A percentile compares a stretch with the other conserved stretches of the same genome.
Evolutionary conservation across 805 yeast species (phyloP).

Genomic region (Candida adriatica): DNA sequence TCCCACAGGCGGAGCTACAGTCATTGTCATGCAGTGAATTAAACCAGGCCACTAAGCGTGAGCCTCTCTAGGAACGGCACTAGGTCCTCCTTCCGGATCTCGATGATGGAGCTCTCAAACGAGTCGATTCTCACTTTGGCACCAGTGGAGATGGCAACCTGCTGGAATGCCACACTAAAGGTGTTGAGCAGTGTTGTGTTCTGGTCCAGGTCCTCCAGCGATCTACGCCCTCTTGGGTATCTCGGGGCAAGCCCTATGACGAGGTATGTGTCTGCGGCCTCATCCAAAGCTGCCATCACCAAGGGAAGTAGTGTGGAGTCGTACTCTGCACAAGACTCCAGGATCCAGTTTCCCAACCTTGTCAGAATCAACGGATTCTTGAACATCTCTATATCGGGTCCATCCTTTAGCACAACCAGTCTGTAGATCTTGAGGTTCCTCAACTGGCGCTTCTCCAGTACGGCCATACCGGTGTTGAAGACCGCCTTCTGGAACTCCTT

Average conservation of each 20-base stretch:
- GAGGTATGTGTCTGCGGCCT: conserved; percentile 64
- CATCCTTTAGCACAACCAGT: conserved; percentile 83
- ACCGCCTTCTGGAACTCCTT: conserved; percentile 74
- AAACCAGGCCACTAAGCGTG: conserved; percentile 64
- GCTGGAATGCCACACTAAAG: conserved; percentile 88
- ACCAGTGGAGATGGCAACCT: conserved; percentile 74
- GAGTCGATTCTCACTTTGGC: conserved; percentile 90
- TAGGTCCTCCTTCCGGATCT: conserved; percentile 80
- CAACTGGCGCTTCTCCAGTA: conserved; percentile 74
- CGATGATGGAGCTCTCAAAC: conserved; percentile 90
- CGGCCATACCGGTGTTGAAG: conserved; percentile 83
- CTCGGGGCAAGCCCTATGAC: conserved; percentile 89
- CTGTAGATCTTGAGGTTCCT: conserved; percentile 76
- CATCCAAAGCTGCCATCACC: conserved; percentile 79
- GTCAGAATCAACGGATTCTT: conserved; percentile 81
- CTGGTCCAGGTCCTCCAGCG: conserved; percentile 25
- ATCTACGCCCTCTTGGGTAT: conserved; percentile 45
- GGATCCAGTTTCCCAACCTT: conserved; percentile 83
- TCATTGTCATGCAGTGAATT: too few species aligned
- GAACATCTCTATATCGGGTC: conserved; percentile 72
- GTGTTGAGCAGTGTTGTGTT: conserved; percentile 57
- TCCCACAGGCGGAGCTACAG: too few species aligned
- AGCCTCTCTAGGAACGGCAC: conserved; percentile 80
- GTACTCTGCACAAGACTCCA: conserved; percentile 85
- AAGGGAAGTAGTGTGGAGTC: conserved; percentile 60